Evolutionary conservation across 139 green algal species (phyloP).

Genomic region (Axilococcus clingmanii): DNA sequence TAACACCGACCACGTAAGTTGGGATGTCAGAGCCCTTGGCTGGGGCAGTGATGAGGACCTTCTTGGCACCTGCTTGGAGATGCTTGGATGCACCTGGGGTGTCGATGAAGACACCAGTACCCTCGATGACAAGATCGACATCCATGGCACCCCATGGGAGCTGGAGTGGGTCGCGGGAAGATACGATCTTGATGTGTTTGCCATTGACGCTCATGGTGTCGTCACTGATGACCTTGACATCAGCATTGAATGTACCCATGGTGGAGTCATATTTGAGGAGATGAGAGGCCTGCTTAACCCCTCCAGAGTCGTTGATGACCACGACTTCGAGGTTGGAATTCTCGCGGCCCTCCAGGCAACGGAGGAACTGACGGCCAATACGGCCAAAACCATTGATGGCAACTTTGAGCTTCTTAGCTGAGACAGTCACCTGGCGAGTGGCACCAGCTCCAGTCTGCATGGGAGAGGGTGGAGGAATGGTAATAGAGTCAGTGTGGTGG

Average conservation of each 20-base stretch:
- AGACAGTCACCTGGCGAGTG: conserved; percentile 30
- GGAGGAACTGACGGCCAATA: conserved; percentile 93
- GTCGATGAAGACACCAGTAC: conserved; percentile 92
- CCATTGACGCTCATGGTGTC: conserved; percentile 82
- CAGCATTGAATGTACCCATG: conserved; percentile 88
- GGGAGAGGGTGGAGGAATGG: not conserved
- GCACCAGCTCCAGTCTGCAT: conserved; percentile 7
- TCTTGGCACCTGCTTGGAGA: conserved; percentile 89
- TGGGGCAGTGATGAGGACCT: conserved; percentile 98
- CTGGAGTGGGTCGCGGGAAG: conserved; percentile 84
- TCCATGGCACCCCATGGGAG: conserved; percentile 86
- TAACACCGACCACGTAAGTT: conserved; percentile 98
- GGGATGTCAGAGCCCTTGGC: conserved; percentile 96
- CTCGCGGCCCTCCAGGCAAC: conserved; percentile 72
- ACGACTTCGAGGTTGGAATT: conserved; percentile 51
- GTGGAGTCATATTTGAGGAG: conserved; percentile 99
- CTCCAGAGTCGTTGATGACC: conserved; percentile 93
- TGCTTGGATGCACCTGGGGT: conserved; percentile 83
- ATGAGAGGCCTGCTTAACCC: conserved; percentile 94
- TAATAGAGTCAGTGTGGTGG: conserved; percentile 1
- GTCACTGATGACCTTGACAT: conserved; percentile 92
- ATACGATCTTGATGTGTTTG: conserved; percentile 91
- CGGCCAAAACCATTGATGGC: conserved; percentile 99
- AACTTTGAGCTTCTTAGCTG: conserved; percentile 86
- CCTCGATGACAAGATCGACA: conserved; percentile 97